phyloP scores from a whole-genome alignment of 495 filamentous ascomycete species.

The Lophiotrema nucula region DNA sequence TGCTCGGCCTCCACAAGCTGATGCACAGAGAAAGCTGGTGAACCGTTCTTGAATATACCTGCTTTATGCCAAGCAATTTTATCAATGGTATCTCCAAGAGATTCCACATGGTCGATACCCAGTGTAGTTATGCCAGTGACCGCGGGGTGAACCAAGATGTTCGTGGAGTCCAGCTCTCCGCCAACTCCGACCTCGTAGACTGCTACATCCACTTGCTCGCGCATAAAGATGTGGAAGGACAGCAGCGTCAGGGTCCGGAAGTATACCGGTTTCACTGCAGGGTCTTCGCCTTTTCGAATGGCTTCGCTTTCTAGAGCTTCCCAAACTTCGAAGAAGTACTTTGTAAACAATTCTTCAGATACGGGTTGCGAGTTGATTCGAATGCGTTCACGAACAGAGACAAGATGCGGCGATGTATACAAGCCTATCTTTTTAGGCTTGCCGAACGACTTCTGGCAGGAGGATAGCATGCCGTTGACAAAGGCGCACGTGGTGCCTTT shows the following conservation, averaged over 20 bases:
- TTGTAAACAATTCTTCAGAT: constrained; percentile 16
- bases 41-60: constrained; percentile 36
- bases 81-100: constrained; percentile 31
- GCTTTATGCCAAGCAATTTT: constrained; percentile 39
- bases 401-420: constrained; percentile 36
- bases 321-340: constrained; percentile 33
- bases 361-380: constrained; percentile 33
- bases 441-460: constrained; percentile 28
- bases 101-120: constrained; percentile 33
- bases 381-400: constrained; percentile 28
- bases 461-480: constrained; percentile 42
- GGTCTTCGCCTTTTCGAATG: background rate
- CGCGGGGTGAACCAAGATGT: constrained; percentile 27
- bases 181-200: constrained; percentile 31
- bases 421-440: constrained; percentile 33
- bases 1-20: constrained; percentile 3
- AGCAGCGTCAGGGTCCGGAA: constrained; percentile 47
- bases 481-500: constrained; percentile 56
- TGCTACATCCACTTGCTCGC: constrained; percentile 32
- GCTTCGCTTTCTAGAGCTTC: constrained; percentile 11
- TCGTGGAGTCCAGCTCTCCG: constrained; percentile 37
- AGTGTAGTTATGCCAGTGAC: constrained; percentile 33
- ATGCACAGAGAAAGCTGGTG: constrained; percentile 18
- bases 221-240: constrained; percentile 32
- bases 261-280: constrained; percentile 49